phyloP scores from a whole-genome alignment of 2,329 filamentous ascomycete species.

The Beauveria sp. region DNA sequence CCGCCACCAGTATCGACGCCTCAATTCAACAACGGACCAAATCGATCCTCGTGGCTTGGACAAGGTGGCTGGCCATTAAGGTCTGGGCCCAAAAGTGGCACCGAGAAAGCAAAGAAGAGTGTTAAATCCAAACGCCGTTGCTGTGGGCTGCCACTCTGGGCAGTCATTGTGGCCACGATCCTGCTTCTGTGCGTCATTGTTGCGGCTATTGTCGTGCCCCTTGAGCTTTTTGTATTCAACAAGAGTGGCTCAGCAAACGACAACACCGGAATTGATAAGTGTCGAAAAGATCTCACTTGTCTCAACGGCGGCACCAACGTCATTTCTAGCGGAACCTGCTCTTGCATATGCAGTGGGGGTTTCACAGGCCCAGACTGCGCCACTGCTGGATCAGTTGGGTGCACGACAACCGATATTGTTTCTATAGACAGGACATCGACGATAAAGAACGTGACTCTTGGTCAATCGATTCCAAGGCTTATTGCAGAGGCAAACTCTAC shows the following conservation, averaged over 20 bases:
- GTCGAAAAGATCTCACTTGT: constrained; percentile 57
- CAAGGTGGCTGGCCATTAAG: constrained; percentile 14
- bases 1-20: constrained; percentile 51
- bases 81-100: not conserved
- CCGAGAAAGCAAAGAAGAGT: constrained; percentile 18
- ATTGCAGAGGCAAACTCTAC: constrained; percentile 56
- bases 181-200: constrained; percentile 65
- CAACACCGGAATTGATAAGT: constrained; percentile 39
- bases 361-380: constrained; percentile 60
- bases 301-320: constrained; percentile 76
- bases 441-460: constrained; percentile 67
- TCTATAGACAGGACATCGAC: constrained; percentile 31
- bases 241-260: constrained; percentile 32
- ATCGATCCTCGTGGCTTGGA: constrained; percentile 39
- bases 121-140: constrained; percentile 50
- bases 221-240: constrained; percentile 56
- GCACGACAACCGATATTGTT: constrained; percentile 41
- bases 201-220: constrained; percentile 74
- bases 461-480: constrained; percentile 68
- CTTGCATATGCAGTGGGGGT: constrained; percentile 82
- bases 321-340: constrained; percentile 59
- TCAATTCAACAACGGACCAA: constrained; percentile 30
- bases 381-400: constrained; percentile 38
- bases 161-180: constrained; percentile 59
- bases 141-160: constrained; percentile 79